Conservation (phyloP, 2,329 filamentous ascomycete species). For the Helotiales sp. region DNA sequence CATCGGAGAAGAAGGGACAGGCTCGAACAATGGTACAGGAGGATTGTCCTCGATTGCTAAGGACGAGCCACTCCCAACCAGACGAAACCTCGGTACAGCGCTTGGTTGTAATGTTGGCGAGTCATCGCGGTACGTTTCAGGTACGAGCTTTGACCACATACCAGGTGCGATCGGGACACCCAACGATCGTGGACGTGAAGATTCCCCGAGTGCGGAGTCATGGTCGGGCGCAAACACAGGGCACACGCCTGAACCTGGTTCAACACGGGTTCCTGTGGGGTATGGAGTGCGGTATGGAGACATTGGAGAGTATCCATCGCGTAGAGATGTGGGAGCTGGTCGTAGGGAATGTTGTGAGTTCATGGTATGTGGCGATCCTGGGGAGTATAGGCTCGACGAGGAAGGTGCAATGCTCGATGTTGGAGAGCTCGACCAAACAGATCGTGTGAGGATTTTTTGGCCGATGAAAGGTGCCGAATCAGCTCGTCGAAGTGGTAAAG, state of each 20-base stretch:
- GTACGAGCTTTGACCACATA: not conserved
- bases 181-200: not conserved
- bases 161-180: not conserved
- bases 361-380: not conserved
- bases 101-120: not conserved
- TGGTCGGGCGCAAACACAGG: not conserved
- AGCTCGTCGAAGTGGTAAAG: not conserved
- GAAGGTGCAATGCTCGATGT: not conserved
- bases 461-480: not conserved
- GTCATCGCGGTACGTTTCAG: not conserved
- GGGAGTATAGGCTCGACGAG: conserved; percentile 3
- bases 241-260: not conserved
- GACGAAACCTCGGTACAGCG: not conserved
- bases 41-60: not conserved
- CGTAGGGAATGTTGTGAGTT: not conserved
- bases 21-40: not conserved
- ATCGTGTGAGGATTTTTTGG: not conserved
- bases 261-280: not conserved
- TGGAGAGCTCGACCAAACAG: conserved; percentile 3
- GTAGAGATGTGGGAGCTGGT: not conserved
- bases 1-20: not conserved
- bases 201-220: not conserved
- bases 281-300: not conserved
- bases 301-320: not conserved
- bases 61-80: not conserved